Evolutionary conservation across 2,329 filamentous ascomycete genomes (phyloP).

Genomic region (Colletotrichum sp.): DNA sequence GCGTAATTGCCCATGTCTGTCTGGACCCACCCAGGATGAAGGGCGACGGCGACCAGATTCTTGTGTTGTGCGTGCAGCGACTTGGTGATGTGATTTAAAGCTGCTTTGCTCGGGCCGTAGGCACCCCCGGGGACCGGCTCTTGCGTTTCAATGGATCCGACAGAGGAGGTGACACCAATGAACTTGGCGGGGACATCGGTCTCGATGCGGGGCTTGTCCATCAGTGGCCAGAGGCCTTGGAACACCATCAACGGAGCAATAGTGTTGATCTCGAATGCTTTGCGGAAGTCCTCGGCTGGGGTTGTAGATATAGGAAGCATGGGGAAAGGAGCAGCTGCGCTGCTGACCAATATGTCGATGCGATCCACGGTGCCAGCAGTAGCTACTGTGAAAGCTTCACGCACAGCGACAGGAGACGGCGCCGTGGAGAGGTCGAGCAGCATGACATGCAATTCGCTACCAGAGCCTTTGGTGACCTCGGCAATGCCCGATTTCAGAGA

Average conservation of each 20-base stretch:
- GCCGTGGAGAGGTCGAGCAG: conserved; percentile 40
- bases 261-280: conserved; percentile 49
- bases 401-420: conserved; percentile 24
- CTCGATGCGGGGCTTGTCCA: conserved; percentile 29
- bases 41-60: conserved; percentile 30
- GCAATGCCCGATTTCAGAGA: conserved; percentile 22
- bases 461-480: conserved; percentile 27
- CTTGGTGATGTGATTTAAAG: conserved; percentile 36
- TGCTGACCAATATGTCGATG: conserved; percentile 58
- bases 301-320: conserved; percentile 32
- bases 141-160: conserved; percentile 37
- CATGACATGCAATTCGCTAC: conserved; percentile 36
- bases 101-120: conserved; percentile 40
- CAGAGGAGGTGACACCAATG: conserved; percentile 38
- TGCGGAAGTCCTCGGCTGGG: conserved; percentile 36
- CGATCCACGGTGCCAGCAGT: conserved; percentile 33
- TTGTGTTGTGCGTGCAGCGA: conserved; percentile 32
- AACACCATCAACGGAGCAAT: conserved; percentile 40
- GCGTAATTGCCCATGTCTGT: conserved; percentile 34
- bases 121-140: conserved; percentile 35
- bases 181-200: conserved; percentile 31
- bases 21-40: conserved; percentile 44
- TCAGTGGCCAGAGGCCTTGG: conserved; percentile 39
- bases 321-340: conserved; percentile 46
- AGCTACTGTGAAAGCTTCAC: conserved; percentile 29